Conservation (phyloP, 768 basidiomycete genomes). For the Naganishia onofrii region DNA sequence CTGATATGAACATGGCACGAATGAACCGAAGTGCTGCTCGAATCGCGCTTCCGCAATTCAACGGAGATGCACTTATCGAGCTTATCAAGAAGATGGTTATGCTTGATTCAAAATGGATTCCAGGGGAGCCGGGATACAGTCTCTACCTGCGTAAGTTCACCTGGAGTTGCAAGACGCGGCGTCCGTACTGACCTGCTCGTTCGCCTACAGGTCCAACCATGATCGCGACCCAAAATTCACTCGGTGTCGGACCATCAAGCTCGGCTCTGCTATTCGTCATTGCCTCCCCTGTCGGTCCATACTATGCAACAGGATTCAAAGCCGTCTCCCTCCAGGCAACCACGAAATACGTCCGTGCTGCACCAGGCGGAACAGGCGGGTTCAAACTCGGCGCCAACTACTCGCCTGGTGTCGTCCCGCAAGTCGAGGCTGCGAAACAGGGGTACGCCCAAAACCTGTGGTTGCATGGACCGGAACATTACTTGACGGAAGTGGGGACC, state of each 20-base stretch:
- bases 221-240: conserved; percentile 68
- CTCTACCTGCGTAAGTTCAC: conserved; percentile 79
- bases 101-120: conserved; percentile 87
- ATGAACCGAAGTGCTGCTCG: conserved; percentile 83
- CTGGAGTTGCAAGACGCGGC: not conserved
- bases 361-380: conserved; percentile 86
- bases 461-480: conserved; percentile 65
- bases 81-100: conserved; percentile 82
- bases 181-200: not conserved
- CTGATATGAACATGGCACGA: conserved; percentile 95
- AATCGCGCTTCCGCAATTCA: conserved; percentile 77
- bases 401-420: conserved; percentile 77
- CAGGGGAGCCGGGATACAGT: conserved; percentile 79
- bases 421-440: conserved; percentile 62
- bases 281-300: conserved; percentile 52
- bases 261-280: conserved; percentile 85
- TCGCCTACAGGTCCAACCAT: conserved; percentile 42
- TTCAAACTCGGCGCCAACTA: conserved; percentile 75
- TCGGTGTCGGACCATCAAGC: conserved; percentile 68
- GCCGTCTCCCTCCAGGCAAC: conserved; percentile 84
- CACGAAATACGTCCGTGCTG: conserved; percentile 76
- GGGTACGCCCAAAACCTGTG: conserved; percentile 79
- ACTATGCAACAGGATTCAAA: conserved; percentile 68
- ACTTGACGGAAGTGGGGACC: conserved; percentile 62
- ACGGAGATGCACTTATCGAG: conserved; percentile 69